These are phyloP conservation scores for Coprinopsis marcescibilis DNA, from an alignment of 768 basidiomycete species.

Conservation along the genomic window DNA sequence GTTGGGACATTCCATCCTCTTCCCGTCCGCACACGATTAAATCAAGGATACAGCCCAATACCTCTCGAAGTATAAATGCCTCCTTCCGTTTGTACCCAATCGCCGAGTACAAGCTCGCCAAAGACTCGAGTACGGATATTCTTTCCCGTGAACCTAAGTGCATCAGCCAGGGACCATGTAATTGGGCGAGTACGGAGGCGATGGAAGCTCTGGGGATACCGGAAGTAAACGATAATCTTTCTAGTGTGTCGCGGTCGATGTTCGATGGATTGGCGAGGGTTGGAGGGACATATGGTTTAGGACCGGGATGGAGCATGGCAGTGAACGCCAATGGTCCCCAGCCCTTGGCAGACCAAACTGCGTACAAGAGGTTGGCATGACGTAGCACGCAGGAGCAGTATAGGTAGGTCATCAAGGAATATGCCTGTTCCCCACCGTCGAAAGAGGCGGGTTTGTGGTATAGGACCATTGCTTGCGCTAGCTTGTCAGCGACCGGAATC, in stretches of 20 bases:
- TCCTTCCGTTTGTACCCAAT: conserved; percentile 87
- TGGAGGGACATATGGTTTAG: conserved; percentile 54
- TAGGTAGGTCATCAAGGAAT: conserved; percentile 60
- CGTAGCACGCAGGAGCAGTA: conserved; percentile 66
- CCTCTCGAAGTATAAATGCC: conserved; percentile 78
- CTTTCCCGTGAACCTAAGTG: conserved; percentile 76
- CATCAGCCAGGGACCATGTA: conserved; percentile 84
- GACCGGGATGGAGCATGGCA: conserved; percentile 63
- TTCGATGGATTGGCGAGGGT: conserved; percentile 43
- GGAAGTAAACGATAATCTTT: conserved; percentile 63
- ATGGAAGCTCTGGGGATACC: conserved; percentile 68
- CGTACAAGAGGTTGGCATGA: conserved; percentile 67
- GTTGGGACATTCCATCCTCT: conserved; percentile 51
- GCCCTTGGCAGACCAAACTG: conserved; percentile 82
- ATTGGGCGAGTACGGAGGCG: conserved; percentile 55
- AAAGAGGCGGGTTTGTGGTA: conserved; percentile 56
- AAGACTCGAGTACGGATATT: conserved; percentile 60
- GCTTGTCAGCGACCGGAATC: conserved; percentile 68
- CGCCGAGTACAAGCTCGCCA: conserved; percentile 71
- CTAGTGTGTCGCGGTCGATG: conserved; percentile 46
- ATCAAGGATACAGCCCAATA: conserved; percentile 80
- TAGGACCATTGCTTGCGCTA: conserved; percentile 55
- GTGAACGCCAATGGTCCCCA: conserved; percentile 78
- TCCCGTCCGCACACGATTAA: conserved; percentile 81
- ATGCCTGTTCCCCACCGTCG: conserved; percentile 53